These are phyloP conservation scores for Candida alai DNA, from an alignment of 805 yeast species.

Conservation along the genomic window DNA sequence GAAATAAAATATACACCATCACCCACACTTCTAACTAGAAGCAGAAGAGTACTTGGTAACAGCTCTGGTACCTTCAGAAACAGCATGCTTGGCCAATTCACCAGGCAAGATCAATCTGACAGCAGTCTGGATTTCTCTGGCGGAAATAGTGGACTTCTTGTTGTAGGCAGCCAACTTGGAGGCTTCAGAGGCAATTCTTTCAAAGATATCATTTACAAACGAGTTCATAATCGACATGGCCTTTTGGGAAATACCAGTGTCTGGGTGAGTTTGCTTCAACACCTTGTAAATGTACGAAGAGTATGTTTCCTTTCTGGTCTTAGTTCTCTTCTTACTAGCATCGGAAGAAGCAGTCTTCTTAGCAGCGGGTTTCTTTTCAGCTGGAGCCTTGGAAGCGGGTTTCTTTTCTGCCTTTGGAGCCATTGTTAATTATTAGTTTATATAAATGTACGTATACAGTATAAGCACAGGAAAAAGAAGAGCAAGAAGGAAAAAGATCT, in stretches of 20 bases:
- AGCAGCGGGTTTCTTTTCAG: constrained; percentile 89
- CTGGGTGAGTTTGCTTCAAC: constrained; percentile 98
- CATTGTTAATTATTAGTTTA: constrained; percentile 37
- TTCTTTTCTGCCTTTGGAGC: constrained; percentile 69
- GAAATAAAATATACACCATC: constrained; percentile 1
- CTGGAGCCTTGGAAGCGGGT: constrained; percentile 96
- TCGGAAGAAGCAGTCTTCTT: constrained; percentile 79
- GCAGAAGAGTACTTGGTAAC: constrained; percentile 91
- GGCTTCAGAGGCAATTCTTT: constrained; percentile 97
- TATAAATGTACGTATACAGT: background rate
- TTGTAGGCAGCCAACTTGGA: constrained; percentile 98
- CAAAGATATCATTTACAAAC: constrained; percentile 95
- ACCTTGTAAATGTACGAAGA: constrained; percentile 98
- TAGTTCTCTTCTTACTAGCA: constrained; percentile 86
- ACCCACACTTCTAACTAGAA: constrained; percentile 23
- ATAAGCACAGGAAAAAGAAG: background rate
- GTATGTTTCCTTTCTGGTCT: constrained; percentile 97
- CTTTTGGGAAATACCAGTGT: constrained; percentile 98
- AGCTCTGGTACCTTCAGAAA: constrained; percentile 98
- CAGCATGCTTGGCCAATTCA: constrained; percentile 98
- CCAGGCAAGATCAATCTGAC: constrained; percentile 97
- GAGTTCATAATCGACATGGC: constrained; percentile 99
- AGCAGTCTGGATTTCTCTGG: constrained; percentile 98
- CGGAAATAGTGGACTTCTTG: constrained; percentile 96
- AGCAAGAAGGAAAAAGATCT: constrained; percentile 3